Conservation (phyloP, 1,139 yeast species). For the Taiozyma sp. region DNA sequence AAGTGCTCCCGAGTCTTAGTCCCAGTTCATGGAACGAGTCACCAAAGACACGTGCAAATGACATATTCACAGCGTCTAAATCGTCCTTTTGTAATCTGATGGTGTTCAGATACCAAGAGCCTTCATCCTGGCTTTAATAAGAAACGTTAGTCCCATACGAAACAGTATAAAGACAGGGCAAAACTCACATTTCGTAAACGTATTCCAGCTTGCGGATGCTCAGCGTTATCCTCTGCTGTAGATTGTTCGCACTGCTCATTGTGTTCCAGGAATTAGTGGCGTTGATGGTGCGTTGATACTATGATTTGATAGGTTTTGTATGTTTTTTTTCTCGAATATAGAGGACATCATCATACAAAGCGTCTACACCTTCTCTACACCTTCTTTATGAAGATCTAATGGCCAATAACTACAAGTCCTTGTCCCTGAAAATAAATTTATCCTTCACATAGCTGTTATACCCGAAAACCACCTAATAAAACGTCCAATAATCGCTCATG, state of each 20-base stretch:
- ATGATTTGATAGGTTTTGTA: too few relatives aligned
- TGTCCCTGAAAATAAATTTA: background rate
- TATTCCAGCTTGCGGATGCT: background rate
- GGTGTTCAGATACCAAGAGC: conserved; percentile 19
- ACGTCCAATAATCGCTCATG: background rate
- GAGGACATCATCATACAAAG: too few relatives aligned
- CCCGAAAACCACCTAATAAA: background rate
- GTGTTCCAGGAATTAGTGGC: too few relatives aligned
- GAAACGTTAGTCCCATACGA: too few relatives aligned
- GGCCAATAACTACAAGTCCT: too few relatives aligned
- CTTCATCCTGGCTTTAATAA: conserved; percentile 10
- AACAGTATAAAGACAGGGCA: too few relatives aligned
- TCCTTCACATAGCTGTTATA: background rate
- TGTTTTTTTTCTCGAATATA: too few relatives aligned
- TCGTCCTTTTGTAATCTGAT: conserved; percentile 12
- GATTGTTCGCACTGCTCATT: background rate
- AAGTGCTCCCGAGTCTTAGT: conserved; percentile 10
- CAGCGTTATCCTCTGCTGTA: background rate
- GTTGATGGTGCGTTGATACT: too few relatives aligned
- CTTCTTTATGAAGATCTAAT: too few relatives aligned
- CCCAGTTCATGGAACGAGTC: conserved; percentile 16
- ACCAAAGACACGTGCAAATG: conserved; percentile 8
- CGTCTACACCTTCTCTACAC: too few relatives aligned
- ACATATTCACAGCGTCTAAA: conserved; percentile 8
- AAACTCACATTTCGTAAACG: conserved; percentile 5